These are phyloP conservation scores for Sporothrix luriei DNA, from an alignment of 2,329 filamentous ascomycete species.

Conservation along the genomic window DNA sequence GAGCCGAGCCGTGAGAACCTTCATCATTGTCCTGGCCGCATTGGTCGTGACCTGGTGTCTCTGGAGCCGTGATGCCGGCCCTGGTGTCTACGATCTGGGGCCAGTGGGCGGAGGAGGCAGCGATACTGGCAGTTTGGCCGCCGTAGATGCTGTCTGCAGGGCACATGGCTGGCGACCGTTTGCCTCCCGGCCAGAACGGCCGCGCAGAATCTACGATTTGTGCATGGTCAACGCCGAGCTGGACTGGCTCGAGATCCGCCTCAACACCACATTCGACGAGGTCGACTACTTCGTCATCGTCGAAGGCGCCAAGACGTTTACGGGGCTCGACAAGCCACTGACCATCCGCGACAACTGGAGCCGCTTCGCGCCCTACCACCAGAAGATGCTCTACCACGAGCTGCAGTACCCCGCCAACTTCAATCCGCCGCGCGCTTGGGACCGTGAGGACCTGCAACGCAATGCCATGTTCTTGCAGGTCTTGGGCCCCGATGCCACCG, in stretches of 20 bases:
- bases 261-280: conserved; percentile 58
- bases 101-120: neutral
- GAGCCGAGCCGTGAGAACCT: conserved; percentile 23
- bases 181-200: conserved; percentile 26
- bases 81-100: conserved; percentile 7
- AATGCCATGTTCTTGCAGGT: conserved; percentile 61
- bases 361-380: conserved; percentile 55
- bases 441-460: conserved; percentile 54
- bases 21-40: conserved; percentile 4
- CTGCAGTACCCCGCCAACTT: conserved; percentile 51
- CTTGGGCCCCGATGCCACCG: conserved; percentile 41
- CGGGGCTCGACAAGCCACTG: conserved; percentile 58
- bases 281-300: conserved; percentile 69
- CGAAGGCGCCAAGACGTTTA: conserved; percentile 62
- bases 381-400: conserved; percentile 63
- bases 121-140: neutral
- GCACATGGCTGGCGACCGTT: conserved; percentile 47
- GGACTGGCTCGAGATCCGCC: conserved; percentile 66
- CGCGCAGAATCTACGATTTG: conserved; percentile 62
- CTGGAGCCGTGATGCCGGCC: conserved; percentile 16
- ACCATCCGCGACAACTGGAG: conserved; percentile 56
- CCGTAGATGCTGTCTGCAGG: conserved; percentile 41
- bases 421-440: conserved; percentile 50
- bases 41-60: conserved; percentile 23
- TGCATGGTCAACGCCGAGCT: conserved; percentile 65